Percentiles rank a stretch among this genome's conserved stretches.
phyloP scores from a whole-genome alignment of 805 yeast species.

The Schizosaccharomyces pombe region DNA sequence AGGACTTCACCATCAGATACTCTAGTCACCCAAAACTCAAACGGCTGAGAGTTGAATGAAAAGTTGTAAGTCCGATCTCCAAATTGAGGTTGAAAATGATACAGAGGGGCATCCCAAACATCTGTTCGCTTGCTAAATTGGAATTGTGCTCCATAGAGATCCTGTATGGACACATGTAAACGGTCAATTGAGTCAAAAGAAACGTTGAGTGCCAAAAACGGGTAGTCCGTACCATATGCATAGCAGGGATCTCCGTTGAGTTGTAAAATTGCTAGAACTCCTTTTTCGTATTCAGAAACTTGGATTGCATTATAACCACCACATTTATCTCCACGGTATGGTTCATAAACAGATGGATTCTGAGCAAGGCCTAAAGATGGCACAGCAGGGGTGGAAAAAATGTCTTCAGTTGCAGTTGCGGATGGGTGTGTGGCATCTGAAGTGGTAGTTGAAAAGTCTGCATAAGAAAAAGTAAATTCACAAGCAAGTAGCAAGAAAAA shows the following conservation, averaged over 20 bases:
- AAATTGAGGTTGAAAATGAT: background rate
- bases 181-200: slow-evolving; percentile 2
- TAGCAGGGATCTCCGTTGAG: slow-evolving; percentile 10
- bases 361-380: too few species aligned
- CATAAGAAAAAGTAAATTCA: too few species aligned
- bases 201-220: slow-evolving; percentile 3
- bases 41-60: slow-evolving; percentile 6
- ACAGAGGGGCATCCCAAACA: slow-evolving; percentile 3
- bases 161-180: slow-evolving; percentile 1
- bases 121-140: background rate
- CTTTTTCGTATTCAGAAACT: background rate
- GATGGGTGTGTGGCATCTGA: too few species aligned
- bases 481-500: too few species aligned
- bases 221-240: slow-evolving; percentile 8
- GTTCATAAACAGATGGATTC: background rate
- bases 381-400: too few species aligned
- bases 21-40: slow-evolving; percentile 11
- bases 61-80: background rate
- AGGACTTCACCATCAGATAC: slow-evolving; percentile 13
- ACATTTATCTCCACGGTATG: background rate
- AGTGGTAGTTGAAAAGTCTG: too few species aligned
- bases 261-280: background rate
- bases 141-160: background rate
- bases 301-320: background rate
- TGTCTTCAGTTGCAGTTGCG: too few species aligned